Evolutionary conservation across 1,284 basidiomycete genomes (phyloP), one percentile per base, ranked within the genome.

Genomic region (Melampsora occidentalis): DNA sequence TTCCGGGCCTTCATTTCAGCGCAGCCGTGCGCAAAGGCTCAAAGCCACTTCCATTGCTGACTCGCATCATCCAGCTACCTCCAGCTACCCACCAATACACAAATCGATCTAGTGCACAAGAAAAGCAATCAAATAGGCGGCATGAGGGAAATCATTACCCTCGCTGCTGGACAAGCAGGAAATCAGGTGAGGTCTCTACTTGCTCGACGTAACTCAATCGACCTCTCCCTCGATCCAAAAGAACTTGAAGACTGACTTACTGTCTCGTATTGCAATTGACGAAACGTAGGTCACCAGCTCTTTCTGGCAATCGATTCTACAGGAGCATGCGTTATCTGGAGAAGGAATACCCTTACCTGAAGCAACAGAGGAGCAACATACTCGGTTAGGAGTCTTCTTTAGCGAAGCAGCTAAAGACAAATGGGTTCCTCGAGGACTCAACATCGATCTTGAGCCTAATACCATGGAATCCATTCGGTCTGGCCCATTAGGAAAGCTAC

Each of bases 261-360:
- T 25, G 2, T 28, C 57, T 31, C 16, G 22, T 25, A 61, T 31
- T 12, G 57, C 31, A 10, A 61, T 25, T 61, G 2, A 22, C 25
- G 57, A 25, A 25, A 25, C 57, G 22, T 49, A 80, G 79, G 87
- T 91, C 53, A 90, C 90, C 69, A 90, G 90, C 81, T 85, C 85
- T 63, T 92, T 92, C 81, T 92, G 91, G 91, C 85, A 87, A 78
- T 88, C 89, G 86, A 85, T 92, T 67, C 85, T 93, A n/a, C 88
- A 88, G 14, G 91, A 93, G 84, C 91, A 93, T 83, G 91, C 90
- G 0, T 85, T 93, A 49, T 87, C 91, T 80, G 83, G 86, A 22
- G 84, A 86, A 31, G 91, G 91, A 81, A 91, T 91, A 81, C 79
- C 88, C 81, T n/a, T 46, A 42, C 76, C 65, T 51, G 66, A 63